phyloP scores from a whole-genome alignment of 768 basidiomycete species.

The Panaeolus papilionaceus region DNA sequence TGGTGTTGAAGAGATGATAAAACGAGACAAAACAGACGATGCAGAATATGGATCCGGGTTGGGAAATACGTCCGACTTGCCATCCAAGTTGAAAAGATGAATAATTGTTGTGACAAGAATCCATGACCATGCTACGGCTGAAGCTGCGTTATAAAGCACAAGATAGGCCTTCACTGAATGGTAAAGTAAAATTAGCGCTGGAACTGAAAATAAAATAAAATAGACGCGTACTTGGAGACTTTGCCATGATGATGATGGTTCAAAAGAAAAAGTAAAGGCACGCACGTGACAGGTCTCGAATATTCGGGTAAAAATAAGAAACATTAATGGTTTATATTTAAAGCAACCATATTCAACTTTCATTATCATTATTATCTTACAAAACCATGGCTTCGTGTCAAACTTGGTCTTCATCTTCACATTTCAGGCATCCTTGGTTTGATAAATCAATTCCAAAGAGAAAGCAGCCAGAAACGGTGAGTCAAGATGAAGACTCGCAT shows the following conservation, averaged over 20 bases:
- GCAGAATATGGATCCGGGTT: slow-evolving; percentile 33
- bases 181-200: background rate
- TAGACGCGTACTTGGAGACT: slow-evolving; percentile 7
- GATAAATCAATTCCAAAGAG: slow-evolving; percentile 43
- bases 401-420: slow-evolving; percentile 32
- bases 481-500: slow-evolving; percentile 25
- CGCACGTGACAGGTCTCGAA: slow-evolving; percentile 1
- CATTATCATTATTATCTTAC: background rate
- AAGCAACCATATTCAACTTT: background rate
- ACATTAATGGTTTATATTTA: background rate
- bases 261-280: slow-evolving; percentile 24
- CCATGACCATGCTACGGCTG: slow-evolving; percentile 76
- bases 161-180: slow-evolving; percentile 65
- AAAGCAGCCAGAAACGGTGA: slow-evolving; percentile 38
- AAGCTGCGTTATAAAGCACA: slow-evolving; percentile 77
- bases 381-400: slow-evolving; percentile 30
- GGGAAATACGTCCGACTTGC: slow-evolving; percentile 37
- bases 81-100: slow-evolving; percentile 55
- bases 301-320: slow-evolving; percentile 10
- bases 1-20: slow-evolving; percentile 43
- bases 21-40: slow-evolving; percentile 42
- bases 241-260: slow-evolving; percentile 49
- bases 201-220: background rate
- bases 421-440: slow-evolving; percentile 53
- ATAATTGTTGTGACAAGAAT: slow-evolving; percentile 63